A percentile compares a stretch with the other conserved stretches of the same genome.
Evolutionary conservation across 2,329 filamentous ascomycete genomes (phyloP).

Genomic region (Madurella mycetomatis): DNA sequence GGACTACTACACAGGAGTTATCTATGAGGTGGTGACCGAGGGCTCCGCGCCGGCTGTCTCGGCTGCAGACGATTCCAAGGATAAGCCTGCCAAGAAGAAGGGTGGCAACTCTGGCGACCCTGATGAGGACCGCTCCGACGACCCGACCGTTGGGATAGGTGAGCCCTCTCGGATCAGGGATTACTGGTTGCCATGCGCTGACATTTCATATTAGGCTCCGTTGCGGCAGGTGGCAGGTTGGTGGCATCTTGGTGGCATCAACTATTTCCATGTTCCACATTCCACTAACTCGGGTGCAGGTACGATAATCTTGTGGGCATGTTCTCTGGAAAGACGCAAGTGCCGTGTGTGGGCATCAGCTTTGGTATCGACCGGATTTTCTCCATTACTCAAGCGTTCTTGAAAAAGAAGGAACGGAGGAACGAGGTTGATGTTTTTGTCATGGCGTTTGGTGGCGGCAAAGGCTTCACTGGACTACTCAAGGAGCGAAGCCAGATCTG

Average conservation of each 20-base stretch:
- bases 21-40: conserved; percentile 84
- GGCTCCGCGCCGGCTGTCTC: conserved; percentile 57
- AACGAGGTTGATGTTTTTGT: conserved; percentile 87
- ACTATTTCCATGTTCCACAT: not conserved
- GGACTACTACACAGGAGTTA: conserved; percentile 85
- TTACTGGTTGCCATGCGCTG: not conserved
- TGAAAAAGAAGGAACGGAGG: conserved; percentile 50
- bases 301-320: conserved; percentile 94
- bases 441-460: conserved; percentile 89
- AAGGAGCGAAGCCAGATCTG: conserved; percentile 48
- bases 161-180: not conserved
- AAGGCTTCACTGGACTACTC: conserved; percentile 74
- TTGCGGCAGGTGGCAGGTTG: conserved; percentile 75
- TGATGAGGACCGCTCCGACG: conserved; percentile 26
- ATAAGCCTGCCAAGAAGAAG: conserved; percentile 24
- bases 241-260: conserved; percentile 6
- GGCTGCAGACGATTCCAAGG: conserved; percentile 13
- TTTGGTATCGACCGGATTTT: conserved; percentile 97
- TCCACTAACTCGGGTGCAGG: conserved; percentile 2
- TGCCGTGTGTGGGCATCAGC: conserved; percentile 87
- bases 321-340: conserved; percentile 76
- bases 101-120: conserved; percentile 19
- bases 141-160: conserved; percentile 25
- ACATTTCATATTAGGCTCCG: conserved; percentile 30
- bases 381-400: conserved; percentile 77